Evolutionary conservation across 495 filamentous ascomycete genomes (phyloP).

Genomic region (Podospora didyma): DNA sequence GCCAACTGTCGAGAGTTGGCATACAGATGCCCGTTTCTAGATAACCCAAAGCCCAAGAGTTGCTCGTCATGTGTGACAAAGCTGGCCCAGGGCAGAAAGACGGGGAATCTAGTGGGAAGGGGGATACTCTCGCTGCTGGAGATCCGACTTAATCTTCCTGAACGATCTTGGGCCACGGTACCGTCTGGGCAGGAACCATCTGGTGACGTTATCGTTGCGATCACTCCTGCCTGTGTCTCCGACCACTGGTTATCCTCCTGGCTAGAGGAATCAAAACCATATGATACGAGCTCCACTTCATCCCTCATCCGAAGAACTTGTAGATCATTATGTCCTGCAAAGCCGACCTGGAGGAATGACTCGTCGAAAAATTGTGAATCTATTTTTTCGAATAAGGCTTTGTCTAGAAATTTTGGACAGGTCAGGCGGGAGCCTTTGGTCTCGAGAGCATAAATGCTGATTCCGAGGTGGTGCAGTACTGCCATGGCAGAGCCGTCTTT

Average conservation of each 20-base stretch:
- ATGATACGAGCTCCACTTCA: slow-evolving; percentile 12
- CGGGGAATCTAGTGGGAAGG: slow-evolving; percentile 29
- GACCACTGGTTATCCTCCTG: slow-evolving; percentile 5
- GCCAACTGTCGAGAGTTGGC: slow-evolving; percentile 69
- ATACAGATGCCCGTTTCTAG: slow-evolving; percentile 70
- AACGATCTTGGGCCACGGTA: slow-evolving; percentile 32
- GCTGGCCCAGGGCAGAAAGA: slow-evolving; percentile 51
- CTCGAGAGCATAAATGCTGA: slow-evolving; percentile 64
- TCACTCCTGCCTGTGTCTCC: slow-evolving; percentile 8
- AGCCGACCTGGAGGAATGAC: slow-evolving; percentile 23
- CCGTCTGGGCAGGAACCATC: slow-evolving; percentile 7
- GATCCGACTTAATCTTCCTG: slow-evolving; percentile 29
- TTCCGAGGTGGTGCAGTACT: slow-evolving; percentile 59
- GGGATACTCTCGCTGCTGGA: slow-evolving; percentile 2
- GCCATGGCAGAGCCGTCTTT: slow-evolving; percentile 63
- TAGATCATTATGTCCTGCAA: slow-evolving; percentile 15
- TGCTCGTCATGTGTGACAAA: slow-evolving; percentile 34
- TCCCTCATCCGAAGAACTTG: slow-evolving; percentile 21
- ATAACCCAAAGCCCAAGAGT: slow-evolving; percentile 57
- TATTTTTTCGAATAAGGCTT: slow-evolving; percentile 14
- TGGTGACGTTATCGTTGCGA: slow-evolving; percentile 16
- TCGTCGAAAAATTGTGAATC: slow-evolving; percentile 11
- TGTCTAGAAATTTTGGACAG: slow-evolving; percentile 26
- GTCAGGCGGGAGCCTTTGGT: slow-evolving; percentile 39
- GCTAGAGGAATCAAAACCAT: slow-evolving; percentile 11